phyloP scores from a whole-genome alignment of 208 protist species.

The Porcisia deanei region DNA sequence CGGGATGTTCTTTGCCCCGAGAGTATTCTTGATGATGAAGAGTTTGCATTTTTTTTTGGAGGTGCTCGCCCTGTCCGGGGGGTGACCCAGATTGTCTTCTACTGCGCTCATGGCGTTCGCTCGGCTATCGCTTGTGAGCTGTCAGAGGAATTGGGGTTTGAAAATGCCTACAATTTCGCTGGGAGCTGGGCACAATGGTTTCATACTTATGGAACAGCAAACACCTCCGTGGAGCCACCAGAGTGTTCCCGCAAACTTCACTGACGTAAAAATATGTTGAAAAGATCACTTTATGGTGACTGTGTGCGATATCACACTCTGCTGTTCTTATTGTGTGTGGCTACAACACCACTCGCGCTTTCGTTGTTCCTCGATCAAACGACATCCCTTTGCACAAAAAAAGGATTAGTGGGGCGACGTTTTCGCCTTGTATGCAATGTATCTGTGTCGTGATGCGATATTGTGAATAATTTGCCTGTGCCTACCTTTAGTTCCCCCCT shows the following conservation, averaged over 20 bases:
- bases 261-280: neutral
- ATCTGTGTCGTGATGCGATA: neutral
- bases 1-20: constrained; percentile 36
- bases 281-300: neutral
- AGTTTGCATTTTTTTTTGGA: constrained; percentile 56
- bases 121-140: constrained; percentile 68
- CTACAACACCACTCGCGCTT: neutral
- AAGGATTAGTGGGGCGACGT: neutral
- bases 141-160: constrained; percentile 62
- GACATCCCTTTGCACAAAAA: neutral
- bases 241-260: neutral
- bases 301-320: neutral
- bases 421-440: neutral
- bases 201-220: constrained; percentile 18
- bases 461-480: neutral
- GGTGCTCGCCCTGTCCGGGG: constrained; percentile 40
- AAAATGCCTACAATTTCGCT: constrained; percentile 46
- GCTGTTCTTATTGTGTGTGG: neutral
- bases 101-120: constrained; percentile 72
- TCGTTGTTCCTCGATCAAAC: neutral
- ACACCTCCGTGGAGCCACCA: neutral
- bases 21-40: constrained; percentile 42
- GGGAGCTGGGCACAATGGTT: constrained; percentile 75
- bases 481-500: neutral
- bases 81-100: constrained; percentile 64